Base-by-base conservation (phyloP, 768 basidiomycete genomes). In the Pleurotus salmoneostramineus region DNA sequence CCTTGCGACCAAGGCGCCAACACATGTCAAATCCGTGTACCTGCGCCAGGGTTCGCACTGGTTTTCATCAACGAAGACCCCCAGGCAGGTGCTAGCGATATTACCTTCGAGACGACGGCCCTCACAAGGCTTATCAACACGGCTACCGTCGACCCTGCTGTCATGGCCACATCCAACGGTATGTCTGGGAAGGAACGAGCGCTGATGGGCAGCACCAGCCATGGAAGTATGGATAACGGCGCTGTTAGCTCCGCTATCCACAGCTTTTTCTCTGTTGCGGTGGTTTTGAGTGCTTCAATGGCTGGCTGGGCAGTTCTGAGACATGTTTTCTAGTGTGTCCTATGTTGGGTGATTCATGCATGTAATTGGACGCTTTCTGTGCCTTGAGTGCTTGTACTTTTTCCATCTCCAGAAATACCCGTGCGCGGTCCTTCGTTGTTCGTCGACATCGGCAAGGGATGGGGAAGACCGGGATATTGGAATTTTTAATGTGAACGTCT, bases 1-100 rank as follows among this genome's bases (percentile, higher is more conserved):
- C 56, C 68, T 6, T 94, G 91, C 62, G 76, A 84, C 62, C 72
- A 74, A 52, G 68, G 67, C 12, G 70, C 71, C 34, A 74, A 78
- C 59, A 71, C 76, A 1, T 92, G 90, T 71, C 66, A 71, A 17
- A 75, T 91, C 58, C 71, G 70, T n/a, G 85, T 91, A 27, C 80
- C 81, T 12, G 87, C 88, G 0, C 90, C 91, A 0, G 80, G 79
- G 32, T 82, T 82, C 36, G 88, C 85, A 0, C 74, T 93, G 36
- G 88, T 92, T 42, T 91, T 89, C 76, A 72, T 91, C 14, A 78
- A 73, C 4, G 68, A 74, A 46, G 61, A 67, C 32, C 76, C 69
- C 31, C 74, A 77, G 3, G 62, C 74, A 33, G 55, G 61, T 3
- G 71, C 67, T 46, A 63, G 62, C 15, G 54, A 67, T 3, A 62